Conservation (phyloP, 78 protist species). For the Chrysochromulina tobinii region DNA sequence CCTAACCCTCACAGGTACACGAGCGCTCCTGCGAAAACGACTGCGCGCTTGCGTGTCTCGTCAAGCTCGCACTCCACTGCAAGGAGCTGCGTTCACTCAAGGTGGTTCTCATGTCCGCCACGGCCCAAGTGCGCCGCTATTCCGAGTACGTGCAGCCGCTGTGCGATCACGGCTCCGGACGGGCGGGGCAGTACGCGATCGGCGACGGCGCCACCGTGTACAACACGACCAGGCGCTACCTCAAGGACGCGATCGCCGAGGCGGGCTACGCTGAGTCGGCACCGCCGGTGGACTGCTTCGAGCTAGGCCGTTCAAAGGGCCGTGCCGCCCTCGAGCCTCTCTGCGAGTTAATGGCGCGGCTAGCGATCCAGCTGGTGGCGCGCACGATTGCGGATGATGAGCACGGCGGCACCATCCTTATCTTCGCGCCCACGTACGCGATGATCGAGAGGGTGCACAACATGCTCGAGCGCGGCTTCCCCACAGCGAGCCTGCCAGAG, state of each 20-base stretch:
- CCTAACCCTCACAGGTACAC: background rate
- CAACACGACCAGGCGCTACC: background rate
- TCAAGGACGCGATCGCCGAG: background rate
- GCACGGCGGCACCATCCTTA: background rate
- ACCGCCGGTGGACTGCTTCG: background rate
- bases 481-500: background rate
- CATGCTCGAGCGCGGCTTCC: background rate
- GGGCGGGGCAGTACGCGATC: background rate
- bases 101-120: background rate
- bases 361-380: background rate
- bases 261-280: background rate
- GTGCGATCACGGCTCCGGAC: background rate
- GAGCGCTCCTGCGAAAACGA: slow-evolving; percentile 2
- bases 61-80: background rate
- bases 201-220: background rate
- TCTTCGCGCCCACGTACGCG: background rate
- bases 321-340: background rate
- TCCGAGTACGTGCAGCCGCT: background rate
- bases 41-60: background rate
- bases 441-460: background rate
- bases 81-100: background rate
- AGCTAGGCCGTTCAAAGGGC: background rate
- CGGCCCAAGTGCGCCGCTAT: background rate
- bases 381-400: background rate
- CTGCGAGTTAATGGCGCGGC: background rate